Conservation (phyloP, 2,329 filamentous ascomycete species). For the Ophiostoma tasmaniense region DNA sequence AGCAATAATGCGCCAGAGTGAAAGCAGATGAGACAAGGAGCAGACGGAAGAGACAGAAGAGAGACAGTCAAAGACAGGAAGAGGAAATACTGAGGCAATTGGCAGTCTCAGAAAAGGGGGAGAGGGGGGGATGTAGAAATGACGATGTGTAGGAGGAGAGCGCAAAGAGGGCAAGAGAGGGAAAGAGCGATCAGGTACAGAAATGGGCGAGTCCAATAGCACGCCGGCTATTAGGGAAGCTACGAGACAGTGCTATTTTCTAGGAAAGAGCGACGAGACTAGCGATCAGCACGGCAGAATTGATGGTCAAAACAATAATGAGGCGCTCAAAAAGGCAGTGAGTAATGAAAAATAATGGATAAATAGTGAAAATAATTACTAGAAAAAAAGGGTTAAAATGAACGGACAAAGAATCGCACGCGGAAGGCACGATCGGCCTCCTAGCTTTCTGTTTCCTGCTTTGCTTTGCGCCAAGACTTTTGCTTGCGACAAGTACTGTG, state of each 20-base stretch:
- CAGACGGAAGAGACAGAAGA: not conserved
- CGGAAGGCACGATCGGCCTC: not conserved
- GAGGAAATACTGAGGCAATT: not conserved
- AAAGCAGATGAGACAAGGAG: not conserved
- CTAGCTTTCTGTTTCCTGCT: not conserved
- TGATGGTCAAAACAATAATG: not conserved
- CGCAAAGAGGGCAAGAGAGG: not conserved
- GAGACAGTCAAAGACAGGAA: not conserved
- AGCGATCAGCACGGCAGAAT: not conserved
- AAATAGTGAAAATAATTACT: not conserved
- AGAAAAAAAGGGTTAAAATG: not conserved
- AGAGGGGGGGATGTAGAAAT: not conserved
- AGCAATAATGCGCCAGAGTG: not conserved
- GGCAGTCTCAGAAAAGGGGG: not conserved
- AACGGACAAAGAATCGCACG: not conserved
- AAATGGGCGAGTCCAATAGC: not conserved
- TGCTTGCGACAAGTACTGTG: not conserved
- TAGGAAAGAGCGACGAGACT: not conserved
- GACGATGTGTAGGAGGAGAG: not conserved
- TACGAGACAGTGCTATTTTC: too few relatives aligned
- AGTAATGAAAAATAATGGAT: not conserved
- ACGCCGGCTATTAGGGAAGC: not conserved
- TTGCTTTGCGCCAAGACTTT: not conserved
- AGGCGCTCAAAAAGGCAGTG: not conserved
- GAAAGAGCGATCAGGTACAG: slow-evolving; percentile 5